phyloP scores from a whole-genome alignment of 2,329 filamentous ascomycete species.

The Fusarium nodosum region DNA sequence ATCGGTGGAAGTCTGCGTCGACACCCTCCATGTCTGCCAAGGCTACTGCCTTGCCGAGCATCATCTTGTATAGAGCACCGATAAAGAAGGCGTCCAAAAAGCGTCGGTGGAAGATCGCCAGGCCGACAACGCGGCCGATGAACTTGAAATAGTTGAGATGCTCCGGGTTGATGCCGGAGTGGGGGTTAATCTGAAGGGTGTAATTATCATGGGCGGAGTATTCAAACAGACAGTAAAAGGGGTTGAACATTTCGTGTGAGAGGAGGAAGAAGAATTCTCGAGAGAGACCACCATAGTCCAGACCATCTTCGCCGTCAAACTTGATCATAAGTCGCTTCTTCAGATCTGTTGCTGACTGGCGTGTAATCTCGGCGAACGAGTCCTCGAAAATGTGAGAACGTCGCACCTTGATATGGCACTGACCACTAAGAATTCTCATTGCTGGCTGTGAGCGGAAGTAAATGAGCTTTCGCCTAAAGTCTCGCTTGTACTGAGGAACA shows the following conservation, averaged over 20 bases:
- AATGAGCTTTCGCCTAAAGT: slow-evolving; percentile 97
- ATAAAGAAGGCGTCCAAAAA: slow-evolving; percentile 99
- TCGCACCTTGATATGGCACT: slow-evolving; percentile 98
- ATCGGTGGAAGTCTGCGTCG: slow-evolving; percentile 96
- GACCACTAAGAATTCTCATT: slow-evolving; percentile 92
- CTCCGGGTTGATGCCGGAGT: slow-evolving; percentile 98
- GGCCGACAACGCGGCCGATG: slow-evolving; percentile 94
- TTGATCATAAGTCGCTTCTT: slow-evolving; percentile 99
- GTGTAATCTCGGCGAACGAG: slow-evolving; percentile 98
- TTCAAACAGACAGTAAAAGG: slow-evolving; percentile 99
- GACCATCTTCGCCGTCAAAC: slow-evolving; percentile 97
- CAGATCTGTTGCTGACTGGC: slow-evolving; percentile 92
- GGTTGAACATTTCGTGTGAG: slow-evolving; percentile 99
- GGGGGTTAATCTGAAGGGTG: slow-evolving; percentile 98
- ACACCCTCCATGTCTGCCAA: slow-evolving; percentile 99
- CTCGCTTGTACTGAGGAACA: slow-evolving; percentile 98
- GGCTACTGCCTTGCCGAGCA: slow-evolving; percentile 90
- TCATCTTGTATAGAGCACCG: slow-evolving; percentile 99
- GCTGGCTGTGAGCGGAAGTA: slow-evolving; percentile 99
- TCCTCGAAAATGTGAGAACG: slow-evolving; percentile 98
- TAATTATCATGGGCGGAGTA: slow-evolving; percentile 99
- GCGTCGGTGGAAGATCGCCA: slow-evolving; percentile 97
- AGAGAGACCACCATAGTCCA: slow-evolving; percentile 97
- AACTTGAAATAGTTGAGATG: slow-evolving; percentile 99
- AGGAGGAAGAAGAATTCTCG: slow-evolving; percentile 99